Evolutionary conservation across 306 rosid genomes (phyloP).

Genomic region (Casuarina glauca): DNA sequence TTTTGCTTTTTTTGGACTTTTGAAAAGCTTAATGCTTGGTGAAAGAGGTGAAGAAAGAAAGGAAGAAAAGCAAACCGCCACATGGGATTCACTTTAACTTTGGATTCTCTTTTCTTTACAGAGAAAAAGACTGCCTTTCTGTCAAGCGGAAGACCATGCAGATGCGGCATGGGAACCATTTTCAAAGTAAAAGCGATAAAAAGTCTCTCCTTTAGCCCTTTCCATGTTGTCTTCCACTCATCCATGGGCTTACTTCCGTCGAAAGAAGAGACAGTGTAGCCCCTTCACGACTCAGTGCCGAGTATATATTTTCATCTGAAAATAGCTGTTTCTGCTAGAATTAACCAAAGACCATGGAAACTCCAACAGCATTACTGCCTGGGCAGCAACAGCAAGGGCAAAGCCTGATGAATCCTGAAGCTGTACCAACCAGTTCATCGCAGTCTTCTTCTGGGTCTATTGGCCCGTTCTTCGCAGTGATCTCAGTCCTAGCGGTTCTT

Average conservation of each 20-base stretch:
- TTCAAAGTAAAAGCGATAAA: too few relatives aligned
- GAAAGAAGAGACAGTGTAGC: too few relatives aligned
- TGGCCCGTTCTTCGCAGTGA: slow-evolving; percentile 69
- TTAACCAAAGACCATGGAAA: slow-evolving; percentile 30
- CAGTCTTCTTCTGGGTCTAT: slow-evolving; percentile 55
- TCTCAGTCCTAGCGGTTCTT: slow-evolving; percentile 48
- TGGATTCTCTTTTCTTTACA: too few relatives aligned
- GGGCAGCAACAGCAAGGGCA: slow-evolving; percentile 38
- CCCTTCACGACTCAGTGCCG: too few relatives aligned
- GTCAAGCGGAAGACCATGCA: too few relatives aligned
- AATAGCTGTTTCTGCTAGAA: background rate
- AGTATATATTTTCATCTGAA: background rate
- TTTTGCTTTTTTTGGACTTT: too few relatives aligned
- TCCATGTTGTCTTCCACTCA: too few relatives aligned
- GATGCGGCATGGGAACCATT: too few relatives aligned
- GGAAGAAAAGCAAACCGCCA: background rate
- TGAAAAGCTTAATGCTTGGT: background rate
- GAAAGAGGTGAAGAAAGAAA: too few relatives aligned
- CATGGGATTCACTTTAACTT: background rate
- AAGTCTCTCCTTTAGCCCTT: too few relatives aligned
- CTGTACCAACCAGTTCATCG: slow-evolving; percentile 32
- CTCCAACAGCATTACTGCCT: slow-evolving; percentile 28
- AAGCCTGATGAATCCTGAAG: slow-evolving; percentile 23
- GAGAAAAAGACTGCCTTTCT: too few relatives aligned
- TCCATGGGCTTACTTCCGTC: too few relatives aligned